Evolutionary conservation across 345 rosid species (phyloP), one percentile per base, ranked within the genome.

Genomic region (Turritis glabra): DNA sequence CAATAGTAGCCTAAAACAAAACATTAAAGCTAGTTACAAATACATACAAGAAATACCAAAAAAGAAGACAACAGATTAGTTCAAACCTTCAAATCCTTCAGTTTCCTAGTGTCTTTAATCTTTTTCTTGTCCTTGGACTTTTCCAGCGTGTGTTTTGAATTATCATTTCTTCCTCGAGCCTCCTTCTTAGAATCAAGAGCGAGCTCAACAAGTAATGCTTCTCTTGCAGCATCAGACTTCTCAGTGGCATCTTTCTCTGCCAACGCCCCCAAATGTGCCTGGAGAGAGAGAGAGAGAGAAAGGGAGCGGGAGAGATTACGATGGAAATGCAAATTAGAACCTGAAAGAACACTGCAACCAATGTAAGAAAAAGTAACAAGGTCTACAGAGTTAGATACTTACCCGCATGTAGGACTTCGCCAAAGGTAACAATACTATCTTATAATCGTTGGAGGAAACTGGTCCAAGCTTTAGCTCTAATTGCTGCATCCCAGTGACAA

Each of bases 211-310:
- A 95, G 86, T 75, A 95, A 85, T 48, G 99, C 97, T 80, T 95
- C 96, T 64, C 96, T 82, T n/a, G 92, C 99, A 77, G 99, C 99
- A 83, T 95, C 96, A 79, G 99, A 88, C 85, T 88, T 92, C 85
- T 92, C 96, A 35, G 87, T 92, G 63, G 97, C 99, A 85, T 90
- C 89, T 83, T 89, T 92, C 84, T 92, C 96, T 41, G 94, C 97
- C 79, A 90, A 85, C 77, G 87, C 88, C 90, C 92, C 97, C 82
- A 95, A 85, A 80, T 76, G 88, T 66, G 89, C 86, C 99, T 95
- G 70, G 64, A 17, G 44, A 32, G 46, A 29, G 67, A 32, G 18
- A 21, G 51, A 46, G 27, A 47, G 63, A 21, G 30, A 52, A 43
- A 52, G 67, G 32, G 26, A 29, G 58, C 46, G 21, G 22, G 47